Base-by-base conservation (phyloP, 2,329 filamentous ascomycete species). In the Endoconidiophora polonica region DNA sequence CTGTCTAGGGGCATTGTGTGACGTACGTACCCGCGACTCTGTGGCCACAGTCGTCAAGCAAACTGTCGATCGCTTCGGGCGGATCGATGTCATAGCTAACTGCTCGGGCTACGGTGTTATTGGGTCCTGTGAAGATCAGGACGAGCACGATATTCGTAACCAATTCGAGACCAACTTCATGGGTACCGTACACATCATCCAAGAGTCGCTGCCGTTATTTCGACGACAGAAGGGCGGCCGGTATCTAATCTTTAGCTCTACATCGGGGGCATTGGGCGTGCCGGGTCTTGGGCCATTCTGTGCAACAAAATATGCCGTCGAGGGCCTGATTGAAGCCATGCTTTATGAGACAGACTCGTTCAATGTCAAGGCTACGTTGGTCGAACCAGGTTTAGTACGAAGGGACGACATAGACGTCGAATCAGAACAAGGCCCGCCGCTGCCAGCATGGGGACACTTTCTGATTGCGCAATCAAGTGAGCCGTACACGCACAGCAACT, bases 101-200 rank as follows among this genome's bases (percentile, higher is more conserved):
- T 94, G 87, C 66, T 88, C 86, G 10, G 90, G 90, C 14, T 95
- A 94, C 65, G 90, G 88, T 48, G 87, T 98, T 49, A 94, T 96
- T 57, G 90, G 86, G 24, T 81, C 90, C 1, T 95, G 88, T 65
- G 91, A 96, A 66, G 91, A 96, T 65, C 91, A 96, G 67, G 87
- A 95, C 63, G 86, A 94, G 62, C 81, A 87, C 63, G 91, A 96
- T 61, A 76, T 96, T 57, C 83, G 87, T 52, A 90, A 94, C 59
- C 91, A 96, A 64, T 95, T 96, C 66, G 86, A 93, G 69, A 95
- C 88, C 20, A 98, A 98, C 65, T 94, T 95, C 65, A 90, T 94
- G 72, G 91, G 91, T 49, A 93, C 87, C 0, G 66, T 96, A 53
- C 84, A 96, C 65, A 94, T 98, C 58, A 82, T 96, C 53, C 87